A percentile compares a stretch with the other conserved stretches of the same genome.
These are phyloP conservation scores for Daldinia eschscholtzii DNA, from an alignment of 2,329 filamentous ascomycete genomes.

Conservation along the genomic window DNA sequence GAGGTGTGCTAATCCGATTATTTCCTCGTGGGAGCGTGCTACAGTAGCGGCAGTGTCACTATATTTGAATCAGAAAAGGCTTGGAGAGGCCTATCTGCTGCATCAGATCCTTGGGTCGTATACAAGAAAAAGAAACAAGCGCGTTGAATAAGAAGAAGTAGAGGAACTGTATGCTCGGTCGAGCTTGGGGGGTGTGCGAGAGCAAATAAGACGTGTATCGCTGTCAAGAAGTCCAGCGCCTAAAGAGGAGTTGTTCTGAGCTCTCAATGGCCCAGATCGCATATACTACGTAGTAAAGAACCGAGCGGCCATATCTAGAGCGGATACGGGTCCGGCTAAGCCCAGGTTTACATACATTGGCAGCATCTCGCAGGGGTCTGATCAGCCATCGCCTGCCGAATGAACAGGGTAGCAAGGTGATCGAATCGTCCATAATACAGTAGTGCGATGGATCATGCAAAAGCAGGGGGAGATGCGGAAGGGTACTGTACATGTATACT, in stretches of 20 bases:
- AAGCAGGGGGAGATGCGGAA: slow-evolving; percentile 47
- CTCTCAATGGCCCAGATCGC: slow-evolving; percentile 59
- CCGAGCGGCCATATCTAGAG: slow-evolving; percentile 59
- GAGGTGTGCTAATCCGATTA: slow-evolving; percentile 47
- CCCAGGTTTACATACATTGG: slow-evolving; percentile 54
- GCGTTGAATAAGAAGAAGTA: slow-evolving; percentile 50
- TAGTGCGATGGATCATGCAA: slow-evolving; percentile 52
- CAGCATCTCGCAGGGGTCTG: slow-evolving; percentile 53
- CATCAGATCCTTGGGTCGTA: slow-evolving; percentile 50
- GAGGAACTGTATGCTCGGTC: slow-evolving; percentile 46
- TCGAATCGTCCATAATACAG: slow-evolving; percentile 48
- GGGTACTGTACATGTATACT: slow-evolving; percentile 49
- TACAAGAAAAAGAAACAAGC: slow-evolving; percentile 48
- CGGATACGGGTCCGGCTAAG: slow-evolving; percentile 61
- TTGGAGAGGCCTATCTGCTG: slow-evolving; percentile 51
- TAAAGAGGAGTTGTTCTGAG: slow-evolving; percentile 57
- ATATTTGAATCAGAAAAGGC: slow-evolving; percentile 48
- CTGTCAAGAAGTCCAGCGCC: slow-evolving; percentile 57
- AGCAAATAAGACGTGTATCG: slow-evolving; percentile 56
- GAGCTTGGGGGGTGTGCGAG: slow-evolving; percentile 52
- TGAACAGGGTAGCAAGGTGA: slow-evolving; percentile 53
- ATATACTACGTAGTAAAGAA: slow-evolving; percentile 54
- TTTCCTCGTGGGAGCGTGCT: slow-evolving; percentile 51
- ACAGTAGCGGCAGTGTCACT: slow-evolving; percentile 51
- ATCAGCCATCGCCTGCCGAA: slow-evolving; percentile 56